Base-by-base conservation (phyloP, 2,329 filamentous ascomycete species). In the Epichloe elymi region DNA sequence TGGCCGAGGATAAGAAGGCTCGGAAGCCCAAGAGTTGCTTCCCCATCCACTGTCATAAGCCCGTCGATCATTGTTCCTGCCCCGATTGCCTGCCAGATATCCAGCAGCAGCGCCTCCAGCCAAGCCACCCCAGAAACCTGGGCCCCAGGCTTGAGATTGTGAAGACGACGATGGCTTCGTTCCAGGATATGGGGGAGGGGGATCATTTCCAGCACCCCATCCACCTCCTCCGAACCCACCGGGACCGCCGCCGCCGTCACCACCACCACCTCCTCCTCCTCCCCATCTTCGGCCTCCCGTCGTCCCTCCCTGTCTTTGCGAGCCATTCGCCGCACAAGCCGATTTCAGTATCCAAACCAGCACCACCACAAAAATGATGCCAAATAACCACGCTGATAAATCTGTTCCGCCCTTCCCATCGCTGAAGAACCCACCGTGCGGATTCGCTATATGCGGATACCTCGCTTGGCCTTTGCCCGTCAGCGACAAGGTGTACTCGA, bases 401-500 rank as follows among this genome's bases (percentile, higher is more conserved):
- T 67, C 68, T 6, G 57, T 59, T 8, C 59, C 59, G 20, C 61
- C 63, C 10, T 61, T 47, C 49, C 63, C 61, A 49, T 64, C 53
- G 12, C 60, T 57, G 23, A 68, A 67, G 54, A 66, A 67, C 2
- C 59, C 67, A 26, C 61, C 63, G 43, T 60, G 69, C 42, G 57
- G 51, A n/a, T 64, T 67, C 49, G 66, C 69, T 40, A 79, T 61
- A 38, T 76, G 64, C 1, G 85, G 86, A 64, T 85, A 90, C 58
- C 75, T 79, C 58, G 76, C 68, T 68, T 90, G 82, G 3, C 93
- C 93, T 54, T 76, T 73, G 11, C 84, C 80, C 1, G 90, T 97
- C 49, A 97, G 71, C 0, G 85, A 66, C 6, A 97, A 68, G 14
- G 84, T 76, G 67, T 97, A 97, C 68, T 95, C 88, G 23, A 95